Base-by-base conservation (phyloP, 306 rosid species). In the Hylodesmum podocarpum region DNA sequence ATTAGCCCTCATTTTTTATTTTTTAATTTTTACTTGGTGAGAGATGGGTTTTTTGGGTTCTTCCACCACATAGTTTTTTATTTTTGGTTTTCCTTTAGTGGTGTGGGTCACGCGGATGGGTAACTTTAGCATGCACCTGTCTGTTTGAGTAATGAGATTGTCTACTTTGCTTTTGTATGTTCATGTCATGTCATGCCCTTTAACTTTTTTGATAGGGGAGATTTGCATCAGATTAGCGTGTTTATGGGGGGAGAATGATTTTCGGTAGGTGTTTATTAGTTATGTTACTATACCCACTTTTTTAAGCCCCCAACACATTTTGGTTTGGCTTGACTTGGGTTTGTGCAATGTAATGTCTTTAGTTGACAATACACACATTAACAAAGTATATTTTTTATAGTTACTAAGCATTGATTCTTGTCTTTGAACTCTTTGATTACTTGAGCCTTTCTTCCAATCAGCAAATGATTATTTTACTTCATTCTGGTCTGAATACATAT, bases 1-100 rank as follows among this genome's bases (percentile, higher is more conserved):
- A 70, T 6, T 1, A 62, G 24, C 75, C 74, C 51, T 31, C 21
- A 43, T 49, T 74, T 61, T 29, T 34, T 44, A 27, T 80, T n/a
- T n/a, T n/a, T n/a, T n/a, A n/a, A n/a, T n/a, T n/a, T n/a, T n/a
- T 76, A 73, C 75, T 71, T 81, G 94, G 98, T 87, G 98, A 88
- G 88, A 83, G 95, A 91, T 87, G 77, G 76, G 66, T 83, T 76
- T 88, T 87, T 82, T 85, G 78, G 74, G 87, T 84, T 87, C 91
- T 87, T 90, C 85, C 87, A 87, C 93, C 96, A 77, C 33, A 79
- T 79, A 57, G 24, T 72, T 78, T 34, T 72, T 58, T 40, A 34
- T 39, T 44, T 47, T 69, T n/a, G 16, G 69, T 44, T 70, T 51
- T 57, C 1, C 9, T 28, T 27, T 76, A 63, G 76, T 73, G 85